phyloP scores from a whole-genome alignment of 2,329 filamentous ascomycete species.

The Verticillium klebahnii region DNA sequence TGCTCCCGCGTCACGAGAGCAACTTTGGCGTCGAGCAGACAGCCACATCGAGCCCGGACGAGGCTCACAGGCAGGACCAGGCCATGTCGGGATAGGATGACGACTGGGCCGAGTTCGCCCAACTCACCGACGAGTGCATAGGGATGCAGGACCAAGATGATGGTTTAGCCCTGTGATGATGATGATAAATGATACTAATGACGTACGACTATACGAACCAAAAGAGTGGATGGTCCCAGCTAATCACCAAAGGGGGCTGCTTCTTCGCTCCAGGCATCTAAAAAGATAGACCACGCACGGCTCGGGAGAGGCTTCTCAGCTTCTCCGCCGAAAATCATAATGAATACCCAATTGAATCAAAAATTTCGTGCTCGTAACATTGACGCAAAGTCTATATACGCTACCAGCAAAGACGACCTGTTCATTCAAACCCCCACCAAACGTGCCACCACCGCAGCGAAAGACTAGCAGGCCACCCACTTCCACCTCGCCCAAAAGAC shows the following conservation, averaged over 20 bases:
- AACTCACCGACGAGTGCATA: not conserved
- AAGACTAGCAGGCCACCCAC: not conserved
- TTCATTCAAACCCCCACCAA: not conserved
- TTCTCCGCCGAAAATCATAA: not conserved
- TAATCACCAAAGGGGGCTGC: not conserved
- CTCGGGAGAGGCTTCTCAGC: not conserved
- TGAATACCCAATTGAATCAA: not conserved
- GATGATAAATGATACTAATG: slow-evolving; percentile 3
- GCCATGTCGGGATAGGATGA: not conserved
- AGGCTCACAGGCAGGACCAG: not conserved
- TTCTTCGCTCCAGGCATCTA: not conserved
- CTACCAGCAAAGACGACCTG: not conserved
- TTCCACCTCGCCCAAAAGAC: not conserved
- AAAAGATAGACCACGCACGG: not conserved
- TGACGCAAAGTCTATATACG: not conserved
- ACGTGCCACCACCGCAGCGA: not conserved
- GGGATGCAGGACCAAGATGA: not conserved
- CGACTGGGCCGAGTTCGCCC: not conserved
- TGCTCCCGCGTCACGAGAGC: slow-evolving; percentile 26
- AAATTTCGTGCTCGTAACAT: not conserved
- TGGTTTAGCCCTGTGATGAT: not conserved
- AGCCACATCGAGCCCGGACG: not conserved
- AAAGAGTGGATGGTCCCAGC: not conserved
- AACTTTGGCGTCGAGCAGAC: slow-evolving; percentile 1
- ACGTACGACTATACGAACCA: slow-evolving; percentile 5